Conservation (phyloP, 331 rosid species). For the Malus hybrid region DNA sequence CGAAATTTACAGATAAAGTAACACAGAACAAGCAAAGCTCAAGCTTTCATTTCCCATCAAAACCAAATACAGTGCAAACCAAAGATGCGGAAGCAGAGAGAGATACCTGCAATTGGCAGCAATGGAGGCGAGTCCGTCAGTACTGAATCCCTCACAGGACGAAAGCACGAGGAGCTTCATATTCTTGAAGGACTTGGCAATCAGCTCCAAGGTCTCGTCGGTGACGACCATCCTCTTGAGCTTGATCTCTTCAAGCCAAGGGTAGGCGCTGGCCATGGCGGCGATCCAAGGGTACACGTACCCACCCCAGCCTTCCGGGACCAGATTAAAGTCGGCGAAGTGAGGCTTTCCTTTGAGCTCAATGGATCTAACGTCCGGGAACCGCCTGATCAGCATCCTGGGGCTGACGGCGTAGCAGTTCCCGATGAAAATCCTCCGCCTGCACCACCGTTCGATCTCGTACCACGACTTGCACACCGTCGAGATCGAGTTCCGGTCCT, state of each 20-base stretch:
- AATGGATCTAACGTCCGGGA: conserved; percentile 80
- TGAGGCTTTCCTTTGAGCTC: conserved; percentile 87
- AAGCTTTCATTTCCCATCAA: not conserved
- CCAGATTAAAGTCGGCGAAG: conserved; percentile 91
- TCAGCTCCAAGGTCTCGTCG: conserved; percentile 72
- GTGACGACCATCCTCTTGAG: conserved; percentile 85
- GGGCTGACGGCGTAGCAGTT: conserved; percentile 91
- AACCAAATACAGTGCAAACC: not conserved
- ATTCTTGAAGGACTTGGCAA: conserved; percentile 69
- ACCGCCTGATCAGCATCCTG: conserved; percentile 49
- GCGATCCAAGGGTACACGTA: conserved; percentile 61
- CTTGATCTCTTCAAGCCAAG: conserved; percentile 80
- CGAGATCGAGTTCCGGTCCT: conserved; percentile 75
- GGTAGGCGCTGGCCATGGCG: conserved; percentile 52
- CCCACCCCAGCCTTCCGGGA: conserved; percentile 93
- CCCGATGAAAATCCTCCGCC: conserved; percentile 68
- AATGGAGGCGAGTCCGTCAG: conserved; percentile 82
- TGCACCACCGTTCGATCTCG: conserved; percentile 82
- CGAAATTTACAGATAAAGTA: not conserved
- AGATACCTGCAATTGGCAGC: conserved; percentile 89
- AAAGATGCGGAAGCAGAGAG: not conserved
- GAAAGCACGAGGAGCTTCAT: conserved; percentile 75
- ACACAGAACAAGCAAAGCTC: not conserved
- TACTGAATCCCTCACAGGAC: conserved; percentile 77
- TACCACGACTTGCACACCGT: conserved; percentile 83